Base-by-base conservation (phyloP, 2,329 filamentous ascomycete species). In the Dichotomopilus funicola region DNA sequence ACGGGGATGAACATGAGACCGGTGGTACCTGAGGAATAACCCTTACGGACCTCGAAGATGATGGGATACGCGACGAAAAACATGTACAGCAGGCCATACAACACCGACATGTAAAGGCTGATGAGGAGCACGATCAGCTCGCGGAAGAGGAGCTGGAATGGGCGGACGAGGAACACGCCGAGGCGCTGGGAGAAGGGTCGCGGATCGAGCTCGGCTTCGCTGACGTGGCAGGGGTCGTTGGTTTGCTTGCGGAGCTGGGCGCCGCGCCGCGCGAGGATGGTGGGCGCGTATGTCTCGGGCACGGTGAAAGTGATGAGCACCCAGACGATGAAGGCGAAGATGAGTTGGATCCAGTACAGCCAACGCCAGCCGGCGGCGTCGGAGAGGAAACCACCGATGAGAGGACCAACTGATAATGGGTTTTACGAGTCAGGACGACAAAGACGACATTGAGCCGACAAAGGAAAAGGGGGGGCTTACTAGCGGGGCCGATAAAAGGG, bases 1-100 rank as follows among this genome's bases (percentile, higher is more conserved):
- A 94, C 70, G 1, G 89, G 89, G 59, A 94, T 91, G 70, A 95
- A 95, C 86, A 94, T 92, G 7, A 95, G 77, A 47, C 89, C 90
- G 0, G 89, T 91, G 34, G 75, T 85, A 38, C 87, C 80, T 34
- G 88, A 79, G 3, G 78, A 82, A 71, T 86, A 95, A 2, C 87
- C 87, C 72, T 95, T 95, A 57, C 88, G 87, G 70, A 83, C 76
- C 62, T 89, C 80, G 73, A 87, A 96, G 56, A 96, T 76, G 63
- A 85, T 81, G 36, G 82, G 80, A 66, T 73, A 87, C 56, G 85
- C 85, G 56, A 88, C 77, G 73, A 88, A 88, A 75, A 88, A 88
- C 85, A 89, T 88, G 76, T 88, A 88, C 12, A 88, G 73, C 4
- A 88, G 73, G 8, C 85, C 85, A 69, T 89, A 89, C 10, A 92